These are phyloP conservation scores for Penstemon davidsonii DNA, from an alignment of 257 asterid species.

Conservation along the genomic window DNA sequence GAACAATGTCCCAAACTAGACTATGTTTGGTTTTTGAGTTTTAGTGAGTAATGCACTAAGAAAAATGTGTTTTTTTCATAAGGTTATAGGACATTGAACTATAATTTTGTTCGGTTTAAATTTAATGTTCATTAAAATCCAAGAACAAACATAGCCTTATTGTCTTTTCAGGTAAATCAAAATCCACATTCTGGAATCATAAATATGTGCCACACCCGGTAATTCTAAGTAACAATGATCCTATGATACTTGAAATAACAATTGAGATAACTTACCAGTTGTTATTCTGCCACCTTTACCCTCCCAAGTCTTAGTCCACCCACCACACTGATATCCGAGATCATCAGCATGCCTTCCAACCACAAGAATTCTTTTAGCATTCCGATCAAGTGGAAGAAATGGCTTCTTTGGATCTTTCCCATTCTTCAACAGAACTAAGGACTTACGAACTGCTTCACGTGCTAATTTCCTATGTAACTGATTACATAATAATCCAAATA, in stretches of 20 bases:
- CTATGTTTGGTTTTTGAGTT: no score
- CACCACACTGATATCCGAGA: slow-evolving; percentile 83
- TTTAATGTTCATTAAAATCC: no score
- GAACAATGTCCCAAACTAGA: no score
- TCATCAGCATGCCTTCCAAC: slow-evolving; percentile 72
- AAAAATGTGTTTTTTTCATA: no score
- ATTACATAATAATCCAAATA: slow-evolving; percentile 14
- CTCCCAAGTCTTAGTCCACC: slow-evolving; percentile 84
- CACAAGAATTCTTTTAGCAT: slow-evolving; percentile 56
- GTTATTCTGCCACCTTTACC: slow-evolving; percentile 75
- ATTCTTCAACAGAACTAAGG: slow-evolving; percentile 72
- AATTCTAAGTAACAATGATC: slow-evolving; percentile 13
- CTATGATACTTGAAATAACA: not conserved
- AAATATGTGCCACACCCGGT: not conserved
- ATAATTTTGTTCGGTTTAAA: no score
- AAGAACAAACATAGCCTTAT: no score
- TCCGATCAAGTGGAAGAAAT: slow-evolving; percentile 63
- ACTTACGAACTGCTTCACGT: slow-evolving; percentile 88
- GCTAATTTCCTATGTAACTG: slow-evolving; percentile 76
- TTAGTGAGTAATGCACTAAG: no score
- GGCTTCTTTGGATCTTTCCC: slow-evolving; percentile 59
- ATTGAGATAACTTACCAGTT: slow-evolving; percentile 41
- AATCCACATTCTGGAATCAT: no score
- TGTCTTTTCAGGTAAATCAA: no score
- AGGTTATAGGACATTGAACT: no score